Evolutionary conservation across 2,329 filamentous ascomycete species (phyloP).

Genomic region (Gnomoniopsis sp.): DNA sequence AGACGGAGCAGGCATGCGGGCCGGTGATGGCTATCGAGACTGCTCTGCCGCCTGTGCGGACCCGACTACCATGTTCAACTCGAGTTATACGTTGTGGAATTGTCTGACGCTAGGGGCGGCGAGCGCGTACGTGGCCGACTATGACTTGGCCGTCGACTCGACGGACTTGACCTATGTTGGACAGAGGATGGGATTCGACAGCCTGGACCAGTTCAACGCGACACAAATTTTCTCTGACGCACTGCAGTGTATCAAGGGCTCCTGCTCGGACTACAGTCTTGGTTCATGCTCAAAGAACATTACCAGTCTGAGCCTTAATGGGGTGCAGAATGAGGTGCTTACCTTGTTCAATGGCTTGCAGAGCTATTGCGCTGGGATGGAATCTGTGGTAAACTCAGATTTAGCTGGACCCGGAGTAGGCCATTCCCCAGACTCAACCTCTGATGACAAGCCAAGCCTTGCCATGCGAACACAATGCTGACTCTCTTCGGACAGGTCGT

Average conservation of each 20-base stretch:
- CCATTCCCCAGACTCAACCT: background rate
- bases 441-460: background rate
- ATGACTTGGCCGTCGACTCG: background rate
- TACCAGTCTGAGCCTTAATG: slow-evolving; percentile 3
- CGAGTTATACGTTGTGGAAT: slow-evolving; percentile 15
- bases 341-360: slow-evolving; percentile 6
- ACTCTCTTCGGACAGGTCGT: slow-evolving; percentile 5
- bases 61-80: slow-evolving; percentile 12
- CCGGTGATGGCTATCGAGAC: slow-evolving; percentile 9
- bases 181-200: slow-evolving; percentile 4
- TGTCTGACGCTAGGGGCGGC: slow-evolving; percentile 13
- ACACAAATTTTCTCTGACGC: slow-evolving; percentile 6
- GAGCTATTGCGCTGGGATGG: slow-evolving; percentile 7
- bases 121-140: background rate
- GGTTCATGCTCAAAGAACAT: slow-evolving; percentile 11
- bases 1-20: background rate
- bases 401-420: slow-evolving; percentile 15
- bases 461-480: background rate
- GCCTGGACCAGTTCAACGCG: slow-evolving; percentile 11
- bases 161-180: background rate
- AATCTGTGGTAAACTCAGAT: slow-evolving; percentile 12
- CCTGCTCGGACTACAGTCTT: slow-evolving; percentile 14
- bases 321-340: slow-evolving; percentile 1
- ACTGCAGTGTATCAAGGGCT: slow-evolving; percentile 10
- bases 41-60: slow-evolving; percentile 7